Conservation (phyloP, 345 rosid species). For the Capsella bursapastoris region DNA sequence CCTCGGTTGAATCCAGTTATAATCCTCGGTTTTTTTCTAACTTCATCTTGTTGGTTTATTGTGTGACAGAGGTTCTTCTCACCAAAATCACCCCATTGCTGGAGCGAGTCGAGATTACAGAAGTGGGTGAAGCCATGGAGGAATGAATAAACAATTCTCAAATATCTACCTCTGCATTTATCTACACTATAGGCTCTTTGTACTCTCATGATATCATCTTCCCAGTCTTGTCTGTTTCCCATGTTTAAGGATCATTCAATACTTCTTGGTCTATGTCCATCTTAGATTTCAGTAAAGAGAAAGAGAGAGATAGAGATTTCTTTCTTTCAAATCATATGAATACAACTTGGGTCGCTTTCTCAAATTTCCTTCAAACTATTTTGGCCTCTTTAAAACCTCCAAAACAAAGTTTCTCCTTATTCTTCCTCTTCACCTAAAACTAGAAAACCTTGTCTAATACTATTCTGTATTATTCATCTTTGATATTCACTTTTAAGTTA, state of each 20-base stretch:
- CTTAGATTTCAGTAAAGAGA: slow-evolving; percentile 12
- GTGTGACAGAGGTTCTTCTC: slow-evolving; percentile 57
- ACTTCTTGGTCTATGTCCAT: slow-evolving; percentile 11
- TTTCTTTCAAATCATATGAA: slow-evolving; percentile 2
- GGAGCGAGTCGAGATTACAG: slow-evolving; percentile 58
- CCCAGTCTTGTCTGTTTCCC: slow-evolving; percentile 18
- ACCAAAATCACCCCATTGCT: slow-evolving; percentile 69
- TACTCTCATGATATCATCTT: slow-evolving; percentile 7
- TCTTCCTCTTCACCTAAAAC: no score
- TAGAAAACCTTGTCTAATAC: no score
- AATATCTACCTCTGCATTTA: slow-evolving; percentile 1
- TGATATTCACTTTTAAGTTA: no score
- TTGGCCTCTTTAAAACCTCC: no score
- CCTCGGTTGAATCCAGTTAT: background rate
- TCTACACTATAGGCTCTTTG: slow-evolving; percentile 2
- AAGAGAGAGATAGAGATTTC: background rate
- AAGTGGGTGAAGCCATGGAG: slow-evolving; percentile 77
- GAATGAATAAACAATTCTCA: slow-evolving; percentile 50
- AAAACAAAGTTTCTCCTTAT: no score
- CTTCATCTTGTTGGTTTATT: background rate
- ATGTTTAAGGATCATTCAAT: slow-evolving; percentile 32
- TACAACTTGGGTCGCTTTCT: no score
- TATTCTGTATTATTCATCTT: no score
- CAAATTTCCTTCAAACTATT: no score
- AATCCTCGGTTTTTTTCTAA: slow-evolving; percentile 5